Conservation (phyloP, 164 flowering plant species). For the Annona cherimola region DNA sequence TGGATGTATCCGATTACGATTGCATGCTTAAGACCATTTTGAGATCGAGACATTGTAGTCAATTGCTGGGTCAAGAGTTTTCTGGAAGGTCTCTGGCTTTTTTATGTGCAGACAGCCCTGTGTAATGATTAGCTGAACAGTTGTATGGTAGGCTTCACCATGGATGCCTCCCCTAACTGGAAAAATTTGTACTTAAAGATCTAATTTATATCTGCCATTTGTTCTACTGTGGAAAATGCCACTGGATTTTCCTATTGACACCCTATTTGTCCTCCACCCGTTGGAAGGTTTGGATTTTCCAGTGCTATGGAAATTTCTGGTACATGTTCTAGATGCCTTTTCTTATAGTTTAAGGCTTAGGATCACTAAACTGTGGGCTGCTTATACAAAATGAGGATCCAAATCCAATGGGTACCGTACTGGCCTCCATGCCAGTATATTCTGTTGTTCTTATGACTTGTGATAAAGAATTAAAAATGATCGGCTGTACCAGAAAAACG, state of each 20-base stretch:
- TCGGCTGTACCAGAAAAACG: background rate
- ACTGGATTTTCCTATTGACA: background rate
- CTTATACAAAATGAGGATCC: background rate
- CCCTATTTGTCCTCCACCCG: background rate
- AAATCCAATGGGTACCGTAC: background rate
- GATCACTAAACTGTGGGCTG: background rate
- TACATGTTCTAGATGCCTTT: background rate
- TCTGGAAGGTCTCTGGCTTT: too few species aligned
- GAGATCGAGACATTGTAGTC: background rate
- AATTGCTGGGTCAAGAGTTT: background rate
- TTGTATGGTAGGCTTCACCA: background rate
- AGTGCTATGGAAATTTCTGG: background rate
- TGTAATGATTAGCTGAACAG: background rate
- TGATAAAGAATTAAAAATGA: background rate
- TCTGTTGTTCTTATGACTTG: background rate
- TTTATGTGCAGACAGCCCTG: background rate
- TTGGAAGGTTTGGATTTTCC: background rate
- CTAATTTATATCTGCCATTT: background rate
- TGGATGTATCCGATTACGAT: background rate
- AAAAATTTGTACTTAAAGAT: background rate
- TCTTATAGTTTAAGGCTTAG: background rate
- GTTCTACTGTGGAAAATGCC: background rate
- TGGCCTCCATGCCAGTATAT: background rate
- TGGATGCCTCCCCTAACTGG: background rate
- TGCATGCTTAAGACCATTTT: background rate